Evolutionary conservation across 495 filamentous ascomycete species (phyloP), one percentile per base, ranked within the genome.

Genomic region (Hypoxylon lenormandii): DNA sequence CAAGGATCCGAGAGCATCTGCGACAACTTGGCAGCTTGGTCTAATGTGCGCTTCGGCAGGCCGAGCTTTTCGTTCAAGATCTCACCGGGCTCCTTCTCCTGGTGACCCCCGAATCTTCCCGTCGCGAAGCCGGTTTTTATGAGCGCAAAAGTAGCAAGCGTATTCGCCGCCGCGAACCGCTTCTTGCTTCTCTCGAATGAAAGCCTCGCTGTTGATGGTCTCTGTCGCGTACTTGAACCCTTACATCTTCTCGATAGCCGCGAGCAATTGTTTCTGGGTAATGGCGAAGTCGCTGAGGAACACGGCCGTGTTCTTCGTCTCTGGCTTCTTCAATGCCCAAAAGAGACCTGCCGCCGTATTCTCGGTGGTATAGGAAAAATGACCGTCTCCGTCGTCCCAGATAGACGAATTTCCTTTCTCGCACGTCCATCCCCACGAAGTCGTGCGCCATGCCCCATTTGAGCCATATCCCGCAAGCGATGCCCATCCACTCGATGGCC

Each of bases 351-450:
- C 65, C 5, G 73, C 81, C 6, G 82, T 70, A 19, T 77, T 78
- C 12, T 83, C 74, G 7, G 79, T 80, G 2, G 81, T 81, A 15
- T 72, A 66, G 21, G 80, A 83, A 58, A 83, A 78, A 16, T 60
- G 48, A 3, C 61, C 72, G 30, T 80, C 75, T 0, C 84, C 82
- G 4, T 80, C 78, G 56, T 84, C 80, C 65, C 69, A n/a, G 82
- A 23, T 83, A 48, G 0, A 67, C 60, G 12, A 76, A 72, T 13
- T 58, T 72, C 13, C 62, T 72, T 19, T 78, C 76, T 13, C 51
- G 50, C 4, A 80, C 47, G 16, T 80, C 71, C 22, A 81, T 57
- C 0, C 72, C 74, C 23, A 82, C 16, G 53, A 82, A 78, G 19
- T 69, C 64, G 3, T 66, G 40, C 42, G 68, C n/a, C 16, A 84